Base-by-base conservation (phyloP, 257 asterid genomes). In the Petrea volubilis region DNA sequence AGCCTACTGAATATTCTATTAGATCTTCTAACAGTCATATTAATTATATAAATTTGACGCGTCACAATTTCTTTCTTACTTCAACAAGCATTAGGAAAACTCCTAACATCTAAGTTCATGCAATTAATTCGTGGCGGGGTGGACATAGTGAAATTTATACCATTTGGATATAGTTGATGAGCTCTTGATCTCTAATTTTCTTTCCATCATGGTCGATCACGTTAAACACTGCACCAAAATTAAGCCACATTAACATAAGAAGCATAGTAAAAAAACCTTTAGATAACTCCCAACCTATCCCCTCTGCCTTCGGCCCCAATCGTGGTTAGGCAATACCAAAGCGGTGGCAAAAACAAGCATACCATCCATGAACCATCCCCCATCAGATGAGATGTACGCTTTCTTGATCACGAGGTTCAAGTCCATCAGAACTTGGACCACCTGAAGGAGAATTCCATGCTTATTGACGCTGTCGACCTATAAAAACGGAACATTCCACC, bases 351-450 rank as follows among this genome's bases (percentile, higher is more conserved):
- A 7, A 64, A 47, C 49, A 66, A 52, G 25, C 81, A 64, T 84
- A 90, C 95, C 96, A 67, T 90, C 92, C 96, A 90, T 90, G 80
- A 87, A 90, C 96, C 96, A 90, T 34, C 92, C 96, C 17, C 91
- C 95, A 68, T 90, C 96, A 1, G 95, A 90, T 10, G 96, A 90
- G 65, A 90, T 85, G 83, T 90, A 90, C 7, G 95, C 96, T 79
- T 90, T 90, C 43, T 74, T 87, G 73, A 90, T 84, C 57, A 87
- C 92, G 55, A 90, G 92, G 77, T 90, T 81, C 84, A 90, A 76
- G 78, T 90, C 96, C 1, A 90, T 87, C 10, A 90, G 86, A 78
- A 90, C 90, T 82, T 90, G 96, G 67, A 90, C 90, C 46, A 90
- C 92, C 47, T 82, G 84, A 55, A 90, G 95, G 53, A 90, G 92